Percentiles rank a stretch among this genome's conserved stretches.
Evolutionary conservation across 176 grass and related monocot species (phyloP).

Genomic region (Alopecurus myosuroides): DNA sequence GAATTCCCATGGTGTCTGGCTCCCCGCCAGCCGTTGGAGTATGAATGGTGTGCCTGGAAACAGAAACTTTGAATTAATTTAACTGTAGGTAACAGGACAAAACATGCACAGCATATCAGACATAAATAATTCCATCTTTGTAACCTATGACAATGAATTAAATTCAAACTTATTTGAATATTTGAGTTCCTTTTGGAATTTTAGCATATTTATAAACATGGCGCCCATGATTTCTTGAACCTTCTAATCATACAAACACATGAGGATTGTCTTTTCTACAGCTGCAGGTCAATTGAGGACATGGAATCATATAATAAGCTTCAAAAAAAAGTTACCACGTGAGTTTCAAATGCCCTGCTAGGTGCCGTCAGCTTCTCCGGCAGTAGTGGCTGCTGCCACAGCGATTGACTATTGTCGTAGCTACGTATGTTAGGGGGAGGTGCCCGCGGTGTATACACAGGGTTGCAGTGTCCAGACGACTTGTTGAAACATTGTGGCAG

Average conservation of each 20-base stretch:
- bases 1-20: background rate
- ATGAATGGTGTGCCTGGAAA: slow-evolving; percentile 9
- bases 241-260: background rate
- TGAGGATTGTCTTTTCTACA: background rate
- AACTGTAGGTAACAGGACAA: background rate
- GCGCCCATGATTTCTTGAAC: background rate
- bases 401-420: background rate
- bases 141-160: background rate
- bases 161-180: background rate
- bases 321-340: background rate
- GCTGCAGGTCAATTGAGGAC: background rate
- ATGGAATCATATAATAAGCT: background rate
- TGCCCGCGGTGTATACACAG: background rate
- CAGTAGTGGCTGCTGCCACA: background rate
- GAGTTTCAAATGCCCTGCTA: background rate
- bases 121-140: background rate
- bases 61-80: background rate
- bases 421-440: background rate
- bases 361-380: background rate
- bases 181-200: background rate
- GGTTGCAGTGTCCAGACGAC: background rate
- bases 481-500: background rate
- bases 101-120: background rate
- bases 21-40: background rate
- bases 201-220: background rate